These are phyloP conservation scores for Ceratobasidium sp. DNA, from an alignment of 1,284 basidiomycete genomes.

Conservation along the genomic window DNA sequence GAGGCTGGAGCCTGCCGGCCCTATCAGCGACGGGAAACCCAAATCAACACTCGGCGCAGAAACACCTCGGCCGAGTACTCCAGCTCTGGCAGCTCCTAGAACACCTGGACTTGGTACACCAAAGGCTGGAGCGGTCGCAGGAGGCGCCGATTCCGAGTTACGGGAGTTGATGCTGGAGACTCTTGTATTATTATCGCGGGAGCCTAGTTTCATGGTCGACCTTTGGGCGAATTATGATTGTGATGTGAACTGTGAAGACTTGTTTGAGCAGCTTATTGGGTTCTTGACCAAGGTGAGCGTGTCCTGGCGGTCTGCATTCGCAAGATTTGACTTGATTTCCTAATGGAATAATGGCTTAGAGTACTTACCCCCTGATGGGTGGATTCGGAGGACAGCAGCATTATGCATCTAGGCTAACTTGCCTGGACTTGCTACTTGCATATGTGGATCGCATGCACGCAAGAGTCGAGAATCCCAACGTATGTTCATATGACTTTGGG, in stretches of 20 bases:
- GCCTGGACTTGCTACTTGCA: conserved; percentile 88
- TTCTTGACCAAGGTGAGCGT: conserved; percentile 84
- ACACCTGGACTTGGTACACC: conserved; percentile 59
- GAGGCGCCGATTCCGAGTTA: conserved; percentile 80
- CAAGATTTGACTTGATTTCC: not conserved
- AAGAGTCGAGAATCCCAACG: conserved; percentile 75
- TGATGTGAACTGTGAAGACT: conserved; percentile 95
- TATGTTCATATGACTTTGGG: conserved; percentile 57
- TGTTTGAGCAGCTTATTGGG: conserved; percentile 91
- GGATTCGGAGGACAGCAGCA: conserved; percentile 74
- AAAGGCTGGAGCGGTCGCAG: conserved; percentile 61
- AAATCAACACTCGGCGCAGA: conserved; percentile 14
- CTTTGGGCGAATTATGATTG: conserved; percentile 98
- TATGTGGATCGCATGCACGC: conserved; percentile 92
- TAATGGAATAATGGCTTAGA: not conserved
- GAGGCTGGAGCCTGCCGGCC: conserved; percentile 58
- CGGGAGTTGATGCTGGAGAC: conserved; percentile 93
- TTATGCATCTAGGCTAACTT: conserved; percentile 86
- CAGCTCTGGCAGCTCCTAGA: conserved; percentile 22
- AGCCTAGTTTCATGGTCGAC: conserved; percentile 93
- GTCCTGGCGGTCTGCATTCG: not conserved
- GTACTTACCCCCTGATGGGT: conserved; percentile 55
- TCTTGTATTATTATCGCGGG: conserved; percentile 82
- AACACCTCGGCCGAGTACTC: conserved; percentile 32
- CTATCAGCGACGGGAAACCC: conserved; percentile 17